These are phyloP conservation scores for Wickerhamomyces sp. DNA, from an alignment of 1,139 yeast genomes.

Conservation along the genomic window DNA sequence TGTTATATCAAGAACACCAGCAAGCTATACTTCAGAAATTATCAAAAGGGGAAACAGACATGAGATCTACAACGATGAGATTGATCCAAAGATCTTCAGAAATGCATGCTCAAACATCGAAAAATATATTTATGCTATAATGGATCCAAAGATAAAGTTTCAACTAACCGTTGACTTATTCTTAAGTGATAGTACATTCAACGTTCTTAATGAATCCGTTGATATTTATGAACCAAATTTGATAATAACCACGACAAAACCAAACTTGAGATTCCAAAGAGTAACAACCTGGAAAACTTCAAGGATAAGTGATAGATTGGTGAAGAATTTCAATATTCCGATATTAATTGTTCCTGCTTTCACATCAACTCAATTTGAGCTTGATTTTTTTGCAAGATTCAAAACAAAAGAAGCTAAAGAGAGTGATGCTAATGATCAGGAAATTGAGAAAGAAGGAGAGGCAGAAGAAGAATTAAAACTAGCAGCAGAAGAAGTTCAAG, in stretches of 20 bases:
- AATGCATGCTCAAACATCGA: conserved; percentile 34
- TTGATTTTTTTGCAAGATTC: conserved; percentile 23
- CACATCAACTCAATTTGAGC: conserved; percentile 54
- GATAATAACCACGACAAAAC: conserved; percentile 59
- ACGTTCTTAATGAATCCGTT: conserved; percentile 55
- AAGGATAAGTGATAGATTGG: conserved; percentile 57
- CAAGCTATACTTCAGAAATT: conserved; percentile 7
- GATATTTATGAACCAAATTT: conserved; percentile 60
- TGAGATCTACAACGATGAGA: conserved; percentile 1
- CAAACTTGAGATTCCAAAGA: conserved; percentile 44
- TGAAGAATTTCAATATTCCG: conserved; percentile 63
- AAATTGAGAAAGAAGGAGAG: background rate
- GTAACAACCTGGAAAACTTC: conserved; percentile 58
- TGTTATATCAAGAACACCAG: conserved; percentile 42
- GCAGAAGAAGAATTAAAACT: too few relatives aligned
- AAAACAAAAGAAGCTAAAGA: conserved; percentile 4
- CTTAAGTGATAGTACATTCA: conserved; percentile 7
- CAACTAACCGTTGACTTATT: conserved; percentile 53
- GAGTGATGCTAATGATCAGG: conserved; percentile 7
- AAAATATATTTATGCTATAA: conserved; percentile 42
- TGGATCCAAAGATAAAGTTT: conserved; percentile 38
- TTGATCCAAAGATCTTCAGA: conserved; percentile 16
- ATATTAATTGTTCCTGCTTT: conserved; percentile 63
- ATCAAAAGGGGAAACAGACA: conserved; percentile 1
- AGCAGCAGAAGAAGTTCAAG: too few relatives aligned